Base-by-base conservation (phyloP, 352 stramenopile genomes). In the Globisporangium solare region DNA sequence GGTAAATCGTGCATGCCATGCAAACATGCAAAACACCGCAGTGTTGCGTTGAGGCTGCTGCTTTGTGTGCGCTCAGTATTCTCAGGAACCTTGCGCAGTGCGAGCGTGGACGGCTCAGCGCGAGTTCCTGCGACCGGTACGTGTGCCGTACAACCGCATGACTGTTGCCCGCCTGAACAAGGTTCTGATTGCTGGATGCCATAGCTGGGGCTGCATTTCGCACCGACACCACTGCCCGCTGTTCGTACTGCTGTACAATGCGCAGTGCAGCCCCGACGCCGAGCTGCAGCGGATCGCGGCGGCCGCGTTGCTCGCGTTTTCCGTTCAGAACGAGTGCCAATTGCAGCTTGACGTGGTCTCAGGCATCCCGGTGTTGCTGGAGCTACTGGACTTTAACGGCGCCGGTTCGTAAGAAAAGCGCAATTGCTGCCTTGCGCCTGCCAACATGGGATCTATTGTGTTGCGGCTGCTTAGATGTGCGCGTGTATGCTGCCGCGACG, bases 151-250 rank as follows among this genome's bases (percentile, higher is more conserved):
- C 17, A 21, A 2, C 24, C 20, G 12, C 21, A 59, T 14, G 20
- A 27, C 24, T 52, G 20, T 15, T n/a, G n/a, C n/a, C n/a, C n/a
- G 2, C 15, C 10, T n/a, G 13, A 54, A n/a, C n/a, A 12, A 32
- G 10, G 13, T 27, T n/a, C 20, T 41, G 7, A 12, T n/a, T 1
- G 45, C 11, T 42, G 12, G 27, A 8, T 45, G 6, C 8, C 20
- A 15, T 60, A 89, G 81, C 13, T 89, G 79, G 79, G 50, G 70
- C 14, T 92, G 82, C 51, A 63, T 89, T 22, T 89, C 82, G 17
- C 79, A 89, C 48, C 71, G 82, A 10, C 82, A 92, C 54, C 68
- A 75, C 41, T 92, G 82, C 50, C 75, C 79, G 11, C 68, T 92
- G 1, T 83, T 74, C 18, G 61, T 82, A 61, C 56, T 92, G 20